Evolutionary conservation across 1,284 basidiomycete genomes (phyloP).

Genomic region (Entoloma clypeatum): DNA sequence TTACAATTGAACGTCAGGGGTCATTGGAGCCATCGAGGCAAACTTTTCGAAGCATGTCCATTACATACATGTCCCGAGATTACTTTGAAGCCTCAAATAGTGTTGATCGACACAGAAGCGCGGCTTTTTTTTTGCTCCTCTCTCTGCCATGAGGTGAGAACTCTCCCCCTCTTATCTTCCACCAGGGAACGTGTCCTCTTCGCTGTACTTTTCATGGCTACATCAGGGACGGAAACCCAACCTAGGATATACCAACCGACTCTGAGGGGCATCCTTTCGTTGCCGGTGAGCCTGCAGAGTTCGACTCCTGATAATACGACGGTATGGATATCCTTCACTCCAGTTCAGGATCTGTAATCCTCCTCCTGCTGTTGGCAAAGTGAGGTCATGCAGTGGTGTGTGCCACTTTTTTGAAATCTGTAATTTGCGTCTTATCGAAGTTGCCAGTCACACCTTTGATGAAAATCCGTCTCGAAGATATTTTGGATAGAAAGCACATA

Average conservation of each 20-base stretch:
- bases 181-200: constrained; percentile 1
- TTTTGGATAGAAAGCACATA: constrained; percentile 65
- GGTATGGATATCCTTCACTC: constrained; percentile 18
- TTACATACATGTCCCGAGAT: too few species aligned
- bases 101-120: not conserved
- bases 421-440: constrained; percentile 3
- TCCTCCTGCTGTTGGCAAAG: constrained; percentile 61
- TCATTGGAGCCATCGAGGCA: too few species aligned
- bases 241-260: constrained; percentile 16
- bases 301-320: not conserved
- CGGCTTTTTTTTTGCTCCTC: not conserved
- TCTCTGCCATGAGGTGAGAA: too few species aligned
- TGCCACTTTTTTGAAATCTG: constrained; percentile 6
- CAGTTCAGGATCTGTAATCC: constrained; percentile 65
- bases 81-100: too few species aligned
- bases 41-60: too few species aligned
- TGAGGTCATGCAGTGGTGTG: constrained; percentile 54
- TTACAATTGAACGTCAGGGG: too few species aligned
- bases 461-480: constrained; percentile 62
- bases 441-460: constrained; percentile 51
- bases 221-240: constrained; percentile 15
- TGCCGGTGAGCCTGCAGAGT: too few species aligned
- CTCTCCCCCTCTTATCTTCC: too few species aligned
- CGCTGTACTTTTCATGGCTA: constrained; percentile 11
- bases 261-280: constrained; percentile 14